Evolutionary conservation across 768 basidiomycete genomes (phyloP), one percentile per base, ranked within the genome.

Genomic region (Termitomyces sp.): DNA sequence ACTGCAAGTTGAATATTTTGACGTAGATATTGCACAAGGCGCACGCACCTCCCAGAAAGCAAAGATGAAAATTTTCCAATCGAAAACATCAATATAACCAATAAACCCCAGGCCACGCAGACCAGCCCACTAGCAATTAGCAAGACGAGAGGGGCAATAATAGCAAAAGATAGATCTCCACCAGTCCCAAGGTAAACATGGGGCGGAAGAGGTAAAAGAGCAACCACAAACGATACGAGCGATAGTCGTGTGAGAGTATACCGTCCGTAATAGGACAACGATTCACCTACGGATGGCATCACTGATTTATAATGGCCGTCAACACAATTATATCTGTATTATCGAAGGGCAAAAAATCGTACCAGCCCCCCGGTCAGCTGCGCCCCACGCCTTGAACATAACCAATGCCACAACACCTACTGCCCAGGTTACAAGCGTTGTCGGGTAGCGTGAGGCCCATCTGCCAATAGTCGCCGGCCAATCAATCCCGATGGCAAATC

Each of bases 381-480:
- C 56, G n/a, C 67, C 68, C 83, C 81, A 85, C 6, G 77, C 79
- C 34, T 77, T 69, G 61, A 81, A 86, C 22, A 89, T 55, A 0
- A 86, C 64, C 16, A 90, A 62, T 4, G 80, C 75, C 1, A 85
- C 81, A n/a, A 92, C 70, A 4, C 89, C 92, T 2, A 88, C 73
- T 2, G 85, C 77, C 88, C 94, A 97, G 27, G 81, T 80, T 3
- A 86, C 74, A 0, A 90, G 64, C 2, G 86, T 85, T 32, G 83
- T 86, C 47, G 87, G 80, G 72, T 92, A 98, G 24, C 96, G 78
- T 18, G 85, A 74, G 1, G 85, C 84, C 68, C 84, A 79, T 37
- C 88, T 78, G 2, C 90, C 91, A 6, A 92, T 57, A 1, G 87
- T 91, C 10, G 81, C 76, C 69, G 76, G 74, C 84, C 86, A 85